Conservation (phyloP, 768 basidiomycete genomes). For the Boletellus emodensis region DNA sequence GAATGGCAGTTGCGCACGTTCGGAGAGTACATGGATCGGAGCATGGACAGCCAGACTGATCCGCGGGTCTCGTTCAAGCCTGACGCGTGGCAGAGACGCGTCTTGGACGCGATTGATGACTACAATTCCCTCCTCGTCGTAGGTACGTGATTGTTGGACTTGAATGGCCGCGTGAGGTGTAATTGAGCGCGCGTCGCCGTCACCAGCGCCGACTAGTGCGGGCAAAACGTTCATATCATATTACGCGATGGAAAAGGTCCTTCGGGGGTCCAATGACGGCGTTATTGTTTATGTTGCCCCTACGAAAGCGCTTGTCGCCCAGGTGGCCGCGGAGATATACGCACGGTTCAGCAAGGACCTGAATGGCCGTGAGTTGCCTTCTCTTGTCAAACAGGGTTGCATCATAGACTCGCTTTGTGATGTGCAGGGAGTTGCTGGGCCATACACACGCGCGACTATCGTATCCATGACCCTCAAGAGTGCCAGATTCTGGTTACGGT, state of each 20-base stretch:
- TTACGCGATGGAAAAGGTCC: slow-evolving; percentile 71
- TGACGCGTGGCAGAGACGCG: slow-evolving; percentile 67
- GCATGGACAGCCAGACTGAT: slow-evolving; percentile 61
- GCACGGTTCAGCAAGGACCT: slow-evolving; percentile 60
- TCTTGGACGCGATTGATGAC: slow-evolving; percentile 59
- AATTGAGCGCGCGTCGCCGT: not conserved
- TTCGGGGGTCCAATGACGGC: slow-evolving; percentile 60
- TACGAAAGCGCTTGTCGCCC: slow-evolving; percentile 69
- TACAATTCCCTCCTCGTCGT: slow-evolving; percentile 62
- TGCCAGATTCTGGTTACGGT: slow-evolving; percentile 75
- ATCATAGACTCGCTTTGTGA: not conserved
- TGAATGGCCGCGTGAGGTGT: not conserved
- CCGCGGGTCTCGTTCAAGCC: slow-evolving; percentile 58
- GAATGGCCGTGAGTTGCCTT: slow-evolving; percentile 37
- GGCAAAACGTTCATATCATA: slow-evolving; percentile 77
- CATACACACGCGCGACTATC: slow-evolving; percentile 62
- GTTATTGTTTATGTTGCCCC: slow-evolving; percentile 72
- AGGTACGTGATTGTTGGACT: slow-evolving; percentile 34
- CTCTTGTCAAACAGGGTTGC: not conserved
- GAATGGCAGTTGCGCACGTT: slow-evolving; percentile 68
- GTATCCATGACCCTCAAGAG: slow-evolving; percentile 56
- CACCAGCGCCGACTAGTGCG: slow-evolving; percentile 61
- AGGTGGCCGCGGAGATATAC: slow-evolving; percentile 72
- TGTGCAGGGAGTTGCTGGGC: slow-evolving; percentile 56
- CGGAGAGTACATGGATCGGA: slow-evolving; percentile 69